Evolutionary conservation across 2,329 filamentous ascomycete genomes (phyloP).

Genomic region (Moelleriella libera): DNA sequence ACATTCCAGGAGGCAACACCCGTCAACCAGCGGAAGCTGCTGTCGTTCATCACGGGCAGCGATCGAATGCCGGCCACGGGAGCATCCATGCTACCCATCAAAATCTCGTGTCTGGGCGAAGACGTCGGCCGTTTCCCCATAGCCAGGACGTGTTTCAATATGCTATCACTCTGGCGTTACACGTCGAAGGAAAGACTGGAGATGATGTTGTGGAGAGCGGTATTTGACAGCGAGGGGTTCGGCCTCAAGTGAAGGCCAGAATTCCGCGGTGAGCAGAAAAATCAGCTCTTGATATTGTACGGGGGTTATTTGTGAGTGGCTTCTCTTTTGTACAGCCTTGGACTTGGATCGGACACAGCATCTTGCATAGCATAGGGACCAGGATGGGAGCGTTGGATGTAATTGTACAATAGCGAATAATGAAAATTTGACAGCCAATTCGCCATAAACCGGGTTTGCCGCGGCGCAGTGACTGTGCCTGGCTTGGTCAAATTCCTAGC

Average conservation of each 20-base stretch:
- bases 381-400: not conserved
- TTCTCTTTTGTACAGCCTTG: too few relatives aligned
- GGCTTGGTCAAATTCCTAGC: too few relatives aligned
- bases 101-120: conserved; percentile 60
- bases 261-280: not conserved
- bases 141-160: conserved; percentile 85
- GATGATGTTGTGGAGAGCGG: conserved; percentile 65
- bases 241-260: conserved; percentile 56
- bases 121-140: conserved; percentile 66
- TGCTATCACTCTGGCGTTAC: conserved; percentile 65
- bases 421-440: not conserved
- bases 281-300: too few relatives aligned
- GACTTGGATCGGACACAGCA: not conserved
- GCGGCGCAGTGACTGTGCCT: too few relatives aligned
- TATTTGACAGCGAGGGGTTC: conserved; percentile 85
- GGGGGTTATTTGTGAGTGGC: too few relatives aligned
- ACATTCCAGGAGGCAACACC: conserved; percentile 54
- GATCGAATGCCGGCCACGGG: conserved; percentile 85
- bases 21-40: conserved; percentile 58
- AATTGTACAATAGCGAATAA: not conserved
- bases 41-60: conserved; percentile 81
- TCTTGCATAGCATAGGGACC: not conserved
- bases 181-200: conserved; percentile 51
- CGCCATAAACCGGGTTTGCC: too few relatives aligned
- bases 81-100: conserved; percentile 63